phyloP scores from a whole-genome alignment of 192 early-diverging fungal genomes.

The Coemansia reversa region DNA sequence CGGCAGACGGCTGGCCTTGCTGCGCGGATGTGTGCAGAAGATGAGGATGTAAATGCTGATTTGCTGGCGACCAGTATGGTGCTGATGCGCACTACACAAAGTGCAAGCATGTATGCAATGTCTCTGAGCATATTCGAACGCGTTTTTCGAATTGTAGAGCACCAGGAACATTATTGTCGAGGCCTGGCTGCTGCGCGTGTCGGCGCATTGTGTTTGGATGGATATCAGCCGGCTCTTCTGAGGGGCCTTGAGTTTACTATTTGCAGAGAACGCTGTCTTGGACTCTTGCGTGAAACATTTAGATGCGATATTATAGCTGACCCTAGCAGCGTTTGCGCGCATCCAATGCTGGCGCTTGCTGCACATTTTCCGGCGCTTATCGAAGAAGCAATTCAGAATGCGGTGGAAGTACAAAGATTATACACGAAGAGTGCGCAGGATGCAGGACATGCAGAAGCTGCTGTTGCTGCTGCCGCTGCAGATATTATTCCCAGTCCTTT shows the following conservation, averaged over 20 bases:
- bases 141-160: conserved; percentile 24
- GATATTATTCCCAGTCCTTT: neutral
- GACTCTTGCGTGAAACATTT: conserved; percentile 26
- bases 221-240: conserved; percentile 36
- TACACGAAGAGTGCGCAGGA: neutral
- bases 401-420: conserved; percentile 6
- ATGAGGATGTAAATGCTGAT: conserved; percentile 26
- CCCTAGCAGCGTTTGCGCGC: neutral
- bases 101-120: conserved; percentile 19
- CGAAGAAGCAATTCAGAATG: conserved; percentile 14
- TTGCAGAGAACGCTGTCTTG: conserved; percentile 42
- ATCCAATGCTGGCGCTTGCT: conserved; percentile 30
- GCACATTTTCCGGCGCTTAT: conserved; percentile 32
- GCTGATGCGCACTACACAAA: conserved; percentile 41
- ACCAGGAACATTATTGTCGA: conserved; percentile 5
- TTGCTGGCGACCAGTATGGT: conserved; percentile 28
- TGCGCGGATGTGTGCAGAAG: conserved; percentile 28
- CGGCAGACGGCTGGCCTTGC: conserved; percentile 36
- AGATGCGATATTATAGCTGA: conserved; percentile 8
- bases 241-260: conserved; percentile 35
- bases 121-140: conserved; percentile 50
- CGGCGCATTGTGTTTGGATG: conserved; percentile 6
- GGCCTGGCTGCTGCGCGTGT: conserved; percentile 10
- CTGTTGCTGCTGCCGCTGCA: neutral
- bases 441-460: neutral